Conservation (phyloP, 345 rosid species). For the Populus ilicifolia region DNA sequence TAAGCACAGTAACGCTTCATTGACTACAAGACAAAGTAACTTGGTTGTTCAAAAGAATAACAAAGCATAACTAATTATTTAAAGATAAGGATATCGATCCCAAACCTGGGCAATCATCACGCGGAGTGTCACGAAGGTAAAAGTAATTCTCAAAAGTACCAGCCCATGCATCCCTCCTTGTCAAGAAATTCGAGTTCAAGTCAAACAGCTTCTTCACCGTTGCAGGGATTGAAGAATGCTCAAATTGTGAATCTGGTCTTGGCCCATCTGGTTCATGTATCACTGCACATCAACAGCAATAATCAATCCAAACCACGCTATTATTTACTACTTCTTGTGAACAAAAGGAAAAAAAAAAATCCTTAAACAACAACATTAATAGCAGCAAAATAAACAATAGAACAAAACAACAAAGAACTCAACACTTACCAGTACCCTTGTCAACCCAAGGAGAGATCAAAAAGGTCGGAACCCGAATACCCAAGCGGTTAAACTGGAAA, state of each 20-base stretch:
- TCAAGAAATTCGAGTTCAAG: constrained; percentile 75
- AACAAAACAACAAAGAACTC: background rate
- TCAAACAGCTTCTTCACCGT: constrained; percentile 95
- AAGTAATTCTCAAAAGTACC: constrained; percentile 85
- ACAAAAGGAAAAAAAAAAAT: background rate
- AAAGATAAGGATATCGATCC: constrained; percentile 11
- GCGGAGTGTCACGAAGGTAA: constrained; percentile 66
- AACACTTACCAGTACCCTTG: constrained; percentile 72
- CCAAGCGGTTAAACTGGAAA: constrained; percentile 83
- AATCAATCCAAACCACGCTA: background rate
- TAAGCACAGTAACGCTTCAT: background rate
- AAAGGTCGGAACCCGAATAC: constrained; percentile 86
- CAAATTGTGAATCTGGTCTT: constrained; percentile 69
- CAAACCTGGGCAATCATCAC: constrained; percentile 92
- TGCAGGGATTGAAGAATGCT: constrained; percentile 94
- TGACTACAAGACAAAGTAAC: background rate
- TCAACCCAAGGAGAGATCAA: constrained; percentile 93
- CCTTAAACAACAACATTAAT: background rate
- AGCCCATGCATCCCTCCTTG: constrained; percentile 99
- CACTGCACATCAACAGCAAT: constrained; percentile 36
- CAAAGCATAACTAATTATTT: background rate
- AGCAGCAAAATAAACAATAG: background rate
- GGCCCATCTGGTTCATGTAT: constrained; percentile 90
- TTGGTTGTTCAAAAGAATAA: background rate
- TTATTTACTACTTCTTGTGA: background rate